These are phyloP conservation scores for Cryptosporidium muris DNA, from an alignment of 169 alveolate species.

Conservation along the genomic window DNA sequence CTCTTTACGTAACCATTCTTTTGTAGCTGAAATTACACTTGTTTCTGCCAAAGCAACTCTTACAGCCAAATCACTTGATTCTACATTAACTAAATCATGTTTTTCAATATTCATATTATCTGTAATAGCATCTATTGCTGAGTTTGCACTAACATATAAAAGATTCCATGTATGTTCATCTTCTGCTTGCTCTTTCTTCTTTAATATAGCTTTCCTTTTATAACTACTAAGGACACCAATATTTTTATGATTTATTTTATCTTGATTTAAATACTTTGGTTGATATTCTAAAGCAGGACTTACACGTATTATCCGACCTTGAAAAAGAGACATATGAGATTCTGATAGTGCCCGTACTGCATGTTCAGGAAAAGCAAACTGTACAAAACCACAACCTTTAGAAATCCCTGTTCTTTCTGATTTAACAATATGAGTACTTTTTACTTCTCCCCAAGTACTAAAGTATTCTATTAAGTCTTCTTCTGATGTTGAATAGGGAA, in stretches of 20 bases:
- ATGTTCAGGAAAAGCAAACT: slow-evolving; percentile 81
- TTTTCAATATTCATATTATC: slow-evolving; percentile 82
- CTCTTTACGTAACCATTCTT: slow-evolving; percentile 92
- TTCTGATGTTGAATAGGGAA: slow-evolving; percentile 88
- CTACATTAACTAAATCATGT: slow-evolving; percentile 85
- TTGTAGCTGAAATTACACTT: slow-evolving; percentile 89
- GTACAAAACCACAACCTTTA: slow-evolving; percentile 81
- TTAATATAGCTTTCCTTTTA: slow-evolving; percentile 79
- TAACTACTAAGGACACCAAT: slow-evolving; percentile 81
- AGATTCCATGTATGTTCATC: slow-evolving; percentile 93
- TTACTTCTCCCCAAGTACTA: slow-evolving; percentile 71
- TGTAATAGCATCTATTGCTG: slow-evolving; percentile 89
- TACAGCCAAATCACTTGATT: slow-evolving; percentile 84
- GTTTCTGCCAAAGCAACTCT: slow-evolving; percentile 92
- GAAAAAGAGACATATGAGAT: slow-evolving; percentile 75
- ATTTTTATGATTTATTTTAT: slow-evolving; percentile 76
- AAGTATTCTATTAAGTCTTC: slow-evolving; percentile 83
- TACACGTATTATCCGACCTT: slow-evolving; percentile 78
- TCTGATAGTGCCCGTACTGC: slow-evolving; percentile 78
- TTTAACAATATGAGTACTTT: slow-evolving; percentile 70
- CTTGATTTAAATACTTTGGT: slow-evolving; percentile 69
- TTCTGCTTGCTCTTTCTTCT: slow-evolving; percentile 80
- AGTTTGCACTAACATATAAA: slow-evolving; percentile 91
- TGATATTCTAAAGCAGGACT: slow-evolving; percentile 68
- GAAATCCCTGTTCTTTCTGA: slow-evolving; percentile 72